These are phyloP conservation scores for Laetiporus sulphureus DNA, from an alignment of 1,284 basidiomycete species.

Conservation along the genomic window DNA sequence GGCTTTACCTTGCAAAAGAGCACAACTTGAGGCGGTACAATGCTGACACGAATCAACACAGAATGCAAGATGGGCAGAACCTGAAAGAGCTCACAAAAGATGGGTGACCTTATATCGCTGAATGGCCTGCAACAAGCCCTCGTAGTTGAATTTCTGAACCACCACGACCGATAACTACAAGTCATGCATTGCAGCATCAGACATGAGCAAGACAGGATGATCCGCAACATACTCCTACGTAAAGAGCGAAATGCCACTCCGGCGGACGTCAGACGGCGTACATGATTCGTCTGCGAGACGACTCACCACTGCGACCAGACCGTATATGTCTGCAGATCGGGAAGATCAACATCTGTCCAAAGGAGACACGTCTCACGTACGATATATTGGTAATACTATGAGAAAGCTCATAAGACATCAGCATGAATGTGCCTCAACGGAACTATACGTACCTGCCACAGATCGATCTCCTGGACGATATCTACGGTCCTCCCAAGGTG, in stretches of 20 bases:
- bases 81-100: constrained; percentile 38
- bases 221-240: background rate
- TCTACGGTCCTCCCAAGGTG: constrained; percentile 23
- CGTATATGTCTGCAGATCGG: constrained; percentile 51
- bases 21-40: constrained; percentile 34
- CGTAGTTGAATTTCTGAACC: constrained; percentile 62
- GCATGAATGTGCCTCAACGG: background rate
- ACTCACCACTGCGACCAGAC: constrained; percentile 32
- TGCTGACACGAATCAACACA: constrained; percentile 1
- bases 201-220: background rate
- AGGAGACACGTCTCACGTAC: constrained; percentile 11
- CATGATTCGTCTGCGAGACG: background rate
- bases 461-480: constrained; percentile 51
- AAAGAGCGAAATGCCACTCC: background rate
- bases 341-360: background rate
- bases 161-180: constrained; percentile 47
- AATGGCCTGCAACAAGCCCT: constrained; percentile 60
- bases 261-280: background rate
- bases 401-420: background rate
- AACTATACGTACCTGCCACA: constrained; percentile 35
- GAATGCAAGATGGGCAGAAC: constrained; percentile 10
- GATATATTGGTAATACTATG: constrained; percentile 24
- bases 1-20: constrained; percentile 46
- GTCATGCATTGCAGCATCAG: background rate
- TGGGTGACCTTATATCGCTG: constrained; percentile 59